phyloP scores from a whole-genome alignment of 2,329 filamentous ascomycete genomes.

The Helotiales sp. region DNA sequence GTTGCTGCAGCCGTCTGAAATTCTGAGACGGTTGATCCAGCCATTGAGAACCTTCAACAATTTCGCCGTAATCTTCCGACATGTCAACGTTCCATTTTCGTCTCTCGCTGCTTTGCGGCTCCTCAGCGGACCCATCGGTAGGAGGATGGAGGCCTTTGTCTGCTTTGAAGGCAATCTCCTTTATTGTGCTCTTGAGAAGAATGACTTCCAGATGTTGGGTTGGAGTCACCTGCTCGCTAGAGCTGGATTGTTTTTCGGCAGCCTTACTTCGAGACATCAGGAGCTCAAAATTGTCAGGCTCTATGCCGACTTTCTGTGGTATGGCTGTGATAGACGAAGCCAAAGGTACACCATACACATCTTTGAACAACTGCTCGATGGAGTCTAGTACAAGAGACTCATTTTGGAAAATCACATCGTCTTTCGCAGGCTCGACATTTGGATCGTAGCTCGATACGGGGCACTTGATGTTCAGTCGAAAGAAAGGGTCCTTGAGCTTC shows the following conservation, averaged over 20 bases:
- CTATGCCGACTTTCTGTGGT: not conserved
- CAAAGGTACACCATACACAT: constrained; percentile 37
- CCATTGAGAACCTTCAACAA: not conserved
- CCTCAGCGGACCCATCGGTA: not conserved
- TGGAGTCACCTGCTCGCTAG: not conserved
- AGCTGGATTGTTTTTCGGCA: too few species aligned
- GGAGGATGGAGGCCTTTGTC: not conserved
- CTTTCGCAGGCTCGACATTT: constrained; percentile 74
- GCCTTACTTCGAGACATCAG: constrained; percentile 32
- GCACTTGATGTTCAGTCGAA: constrained; percentile 68
- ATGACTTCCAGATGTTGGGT: not conserved
- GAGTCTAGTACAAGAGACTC: constrained; percentile 50
- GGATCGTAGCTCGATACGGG: constrained; percentile 68
- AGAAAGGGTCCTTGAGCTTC: constrained; percentile 58
- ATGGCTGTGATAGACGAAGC: not conserved
- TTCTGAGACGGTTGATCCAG: not conserved
- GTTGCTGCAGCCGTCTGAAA: not conserved
- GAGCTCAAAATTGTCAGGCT: constrained; percentile 33
- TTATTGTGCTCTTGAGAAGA: not conserved
- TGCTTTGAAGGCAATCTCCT: too few species aligned
- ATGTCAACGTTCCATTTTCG: constrained; percentile 47
- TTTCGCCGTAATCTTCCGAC: constrained; percentile 52
- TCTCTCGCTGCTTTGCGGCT: constrained; percentile 3
- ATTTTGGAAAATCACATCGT: constrained; percentile 71
- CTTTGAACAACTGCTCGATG: constrained; percentile 39